Conservation (phyloP, 2,329 filamentous ascomycete genomes). For the Colletotrichum plurivorum region DNA sequence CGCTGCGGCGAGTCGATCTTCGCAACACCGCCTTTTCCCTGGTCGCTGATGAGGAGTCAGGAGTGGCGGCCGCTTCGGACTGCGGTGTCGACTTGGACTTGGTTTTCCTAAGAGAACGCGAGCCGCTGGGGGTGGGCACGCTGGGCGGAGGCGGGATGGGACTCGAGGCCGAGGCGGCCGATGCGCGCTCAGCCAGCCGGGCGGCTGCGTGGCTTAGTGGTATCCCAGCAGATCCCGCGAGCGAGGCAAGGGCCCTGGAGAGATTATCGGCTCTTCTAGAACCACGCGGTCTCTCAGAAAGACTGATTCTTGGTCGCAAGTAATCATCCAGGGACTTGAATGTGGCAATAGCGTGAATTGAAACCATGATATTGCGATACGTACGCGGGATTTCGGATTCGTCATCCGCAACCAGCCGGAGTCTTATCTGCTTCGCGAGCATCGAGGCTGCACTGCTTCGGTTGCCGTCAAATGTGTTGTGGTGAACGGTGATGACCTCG, state of each 20-base stretch:
- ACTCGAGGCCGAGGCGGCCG: constrained; percentile 53
- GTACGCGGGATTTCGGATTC: constrained; percentile 89
- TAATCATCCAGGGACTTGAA: constrained; percentile 98
- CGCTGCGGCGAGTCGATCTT: constrained; percentile 74
- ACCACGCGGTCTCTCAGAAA: constrained; percentile 80
- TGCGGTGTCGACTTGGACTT: constrained; percentile 62
- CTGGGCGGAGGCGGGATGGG: constrained; percentile 53
- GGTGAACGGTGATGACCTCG: constrained; percentile 95
- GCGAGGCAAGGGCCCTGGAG: constrained; percentile 79
- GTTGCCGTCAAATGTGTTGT: constrained; percentile 91
- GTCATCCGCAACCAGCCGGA: constrained; percentile 91
- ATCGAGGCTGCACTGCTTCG: constrained; percentile 94
- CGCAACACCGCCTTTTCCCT: constrained; percentile 72
- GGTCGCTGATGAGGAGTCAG: constrained; percentile 62
- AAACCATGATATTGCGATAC: constrained; percentile 97
- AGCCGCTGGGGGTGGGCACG: constrained; percentile 57
- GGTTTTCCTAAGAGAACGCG: constrained; percentile 60
- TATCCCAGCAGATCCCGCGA: constrained; percentile 79
- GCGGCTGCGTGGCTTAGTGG: constrained; percentile 63
- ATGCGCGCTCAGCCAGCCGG: constrained; percentile 62
- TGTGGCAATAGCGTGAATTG: constrained; percentile 97
- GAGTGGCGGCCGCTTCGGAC: constrained; percentile 57
- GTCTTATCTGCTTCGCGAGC: constrained; percentile 93
- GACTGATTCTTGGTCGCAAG: constrained; percentile 86
- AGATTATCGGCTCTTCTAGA: constrained; percentile 74